Conservation (phyloP, 169 alveolate species). For the Plasmodium inui region DNA sequence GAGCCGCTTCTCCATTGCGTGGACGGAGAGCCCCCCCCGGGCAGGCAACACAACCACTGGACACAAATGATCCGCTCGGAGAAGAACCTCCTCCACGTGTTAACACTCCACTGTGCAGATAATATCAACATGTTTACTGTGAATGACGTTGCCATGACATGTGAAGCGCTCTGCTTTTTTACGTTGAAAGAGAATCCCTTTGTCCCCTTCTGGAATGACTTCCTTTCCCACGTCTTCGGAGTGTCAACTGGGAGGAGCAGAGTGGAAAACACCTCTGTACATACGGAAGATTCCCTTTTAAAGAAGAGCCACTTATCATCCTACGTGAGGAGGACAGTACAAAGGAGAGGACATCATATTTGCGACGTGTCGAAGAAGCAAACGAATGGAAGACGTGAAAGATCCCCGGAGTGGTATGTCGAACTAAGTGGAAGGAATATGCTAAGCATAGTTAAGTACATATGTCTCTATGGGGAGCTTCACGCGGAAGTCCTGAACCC, state of each 20-base stretch:
- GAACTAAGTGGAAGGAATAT: conserved; percentile 50
- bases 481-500: not conserved
- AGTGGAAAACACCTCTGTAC: not conserved
- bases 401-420: not conserved
- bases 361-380: not conserved
- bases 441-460: conserved; percentile 36
- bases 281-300: not conserved
- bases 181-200: conserved; percentile 45
- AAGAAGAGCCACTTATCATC: not conserved
- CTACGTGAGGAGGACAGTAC: not conserved
- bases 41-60: not conserved
- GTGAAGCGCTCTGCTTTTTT: conserved; percentile 42
- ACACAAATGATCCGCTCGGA: conserved; percentile 4
- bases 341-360: not conserved
- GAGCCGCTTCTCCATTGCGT: not conserved
- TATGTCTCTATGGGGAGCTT: not conserved
- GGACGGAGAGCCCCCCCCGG: not conserved
- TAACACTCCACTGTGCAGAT: conserved; percentile 20
- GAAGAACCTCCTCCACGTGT: conserved; percentile 27
- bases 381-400: not conserved
- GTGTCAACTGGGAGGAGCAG: not conserved
- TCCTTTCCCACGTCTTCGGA: conserved; percentile 43
- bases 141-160: conserved; percentile 31
- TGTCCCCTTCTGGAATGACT: conserved; percentile 36
- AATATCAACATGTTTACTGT: conserved; percentile 21